phyloP scores from a whole-genome alignment of 495 filamentous ascomycete genomes.

The Podospora pseudoanserina region DNA sequence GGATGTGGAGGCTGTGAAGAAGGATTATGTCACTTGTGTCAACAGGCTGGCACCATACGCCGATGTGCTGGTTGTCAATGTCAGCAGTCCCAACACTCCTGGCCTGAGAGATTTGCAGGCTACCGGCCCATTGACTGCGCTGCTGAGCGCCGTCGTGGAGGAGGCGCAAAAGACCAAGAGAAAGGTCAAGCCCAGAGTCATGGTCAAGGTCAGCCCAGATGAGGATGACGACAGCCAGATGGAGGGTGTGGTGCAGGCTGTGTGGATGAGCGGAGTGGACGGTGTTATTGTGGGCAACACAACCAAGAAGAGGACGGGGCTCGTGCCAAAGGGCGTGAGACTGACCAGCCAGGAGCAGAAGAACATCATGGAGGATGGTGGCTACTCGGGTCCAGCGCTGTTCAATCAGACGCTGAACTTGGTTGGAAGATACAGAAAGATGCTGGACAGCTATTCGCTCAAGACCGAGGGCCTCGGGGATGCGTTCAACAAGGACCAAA shows the following conservation, averaged over 20 bases:
- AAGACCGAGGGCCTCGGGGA: constrained; percentile 19
- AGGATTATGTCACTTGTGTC: constrained; percentile 85
- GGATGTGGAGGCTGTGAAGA: constrained; percentile 76
- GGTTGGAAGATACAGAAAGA: constrained; percentile 71
- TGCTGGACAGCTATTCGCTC: constrained; percentile 57
- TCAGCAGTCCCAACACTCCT: constrained; percentile 93
- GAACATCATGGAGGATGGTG: constrained; percentile 71
- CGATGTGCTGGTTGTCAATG: constrained; percentile 93
- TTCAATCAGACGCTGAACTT: constrained; percentile 72
- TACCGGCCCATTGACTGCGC: constrained; percentile 70
- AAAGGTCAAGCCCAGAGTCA: constrained; percentile 73
- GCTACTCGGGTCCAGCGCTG: constrained; percentile 84
- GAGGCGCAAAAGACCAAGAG: constrained; percentile 64
- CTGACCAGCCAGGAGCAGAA: constrained; percentile 63
- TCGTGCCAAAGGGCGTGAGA: constrained; percentile 60
- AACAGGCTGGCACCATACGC: constrained; percentile 76
- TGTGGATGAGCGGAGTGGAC: constrained; percentile 79
- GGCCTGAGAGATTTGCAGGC: constrained; percentile 82
- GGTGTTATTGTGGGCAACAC: constrained; percentile 98
- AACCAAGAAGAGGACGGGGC: constrained; percentile 71
- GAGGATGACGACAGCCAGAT: constrained; percentile 82
- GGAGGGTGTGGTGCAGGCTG: constrained; percentile 79
- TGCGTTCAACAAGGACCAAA: constrained; percentile 44
- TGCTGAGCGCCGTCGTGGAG: constrained; percentile 77
- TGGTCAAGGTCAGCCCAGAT: constrained; percentile 97